Percentiles rank a stretch among this genome's conserved stretches.
Evolutionary conservation across 140 eudicot species (phyloP).

Genomic region (Cichorium intybus): DNA sequence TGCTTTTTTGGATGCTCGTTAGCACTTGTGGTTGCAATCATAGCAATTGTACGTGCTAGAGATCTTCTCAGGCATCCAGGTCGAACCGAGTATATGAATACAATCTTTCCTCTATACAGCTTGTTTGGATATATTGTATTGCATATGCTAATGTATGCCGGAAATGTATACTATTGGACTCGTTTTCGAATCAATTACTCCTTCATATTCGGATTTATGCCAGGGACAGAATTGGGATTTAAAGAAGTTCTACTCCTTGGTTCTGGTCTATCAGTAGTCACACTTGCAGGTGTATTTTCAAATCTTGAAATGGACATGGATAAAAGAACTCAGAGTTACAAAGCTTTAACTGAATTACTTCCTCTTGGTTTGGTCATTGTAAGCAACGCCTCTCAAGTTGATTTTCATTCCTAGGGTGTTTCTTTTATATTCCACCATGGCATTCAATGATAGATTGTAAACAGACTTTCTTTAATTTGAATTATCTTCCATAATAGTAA

Average conservation of each 20-base stretch:
- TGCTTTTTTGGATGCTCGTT: conserved; percentile 60
- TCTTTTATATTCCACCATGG: conserved; percentile 60
- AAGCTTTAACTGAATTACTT: conserved; percentile 51
- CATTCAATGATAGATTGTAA: conserved; percentile 36
- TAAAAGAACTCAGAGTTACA: conserved; percentile 30
- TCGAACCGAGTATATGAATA: conserved; percentile 48
- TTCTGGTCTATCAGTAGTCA: conserved; percentile 51
- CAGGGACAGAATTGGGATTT: conserved; percentile 56
- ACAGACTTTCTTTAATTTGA: too few species aligned
- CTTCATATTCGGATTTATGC: conserved; percentile 59
- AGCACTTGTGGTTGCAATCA: conserved; percentile 51
- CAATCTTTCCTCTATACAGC: conserved; percentile 64
- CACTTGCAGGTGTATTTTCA: conserved; percentile 56
- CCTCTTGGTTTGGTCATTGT: conserved; percentile 55
- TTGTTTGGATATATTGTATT: conserved; percentile 49
- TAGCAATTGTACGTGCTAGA: conserved; percentile 29
- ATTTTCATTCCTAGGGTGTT: conserved; percentile 52
- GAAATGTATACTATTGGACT: conserved; percentile 53
- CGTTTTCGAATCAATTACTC: conserved; percentile 64
- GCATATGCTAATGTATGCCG: conserved; percentile 62
- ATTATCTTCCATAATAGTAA: too few species aligned
- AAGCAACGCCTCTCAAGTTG: conserved; percentile 29
- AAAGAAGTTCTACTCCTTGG: conserved; percentile 55
- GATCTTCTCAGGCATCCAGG: conserved; percentile 38
- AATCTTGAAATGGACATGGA: conserved; percentile 71